A percentile compares a stretch with the other conserved stretches of the same genome.
Evolutionary conservation across 2,329 filamentous ascomycete genomes (phyloP).

Genomic region (Penicillium brevicompactum): DNA sequence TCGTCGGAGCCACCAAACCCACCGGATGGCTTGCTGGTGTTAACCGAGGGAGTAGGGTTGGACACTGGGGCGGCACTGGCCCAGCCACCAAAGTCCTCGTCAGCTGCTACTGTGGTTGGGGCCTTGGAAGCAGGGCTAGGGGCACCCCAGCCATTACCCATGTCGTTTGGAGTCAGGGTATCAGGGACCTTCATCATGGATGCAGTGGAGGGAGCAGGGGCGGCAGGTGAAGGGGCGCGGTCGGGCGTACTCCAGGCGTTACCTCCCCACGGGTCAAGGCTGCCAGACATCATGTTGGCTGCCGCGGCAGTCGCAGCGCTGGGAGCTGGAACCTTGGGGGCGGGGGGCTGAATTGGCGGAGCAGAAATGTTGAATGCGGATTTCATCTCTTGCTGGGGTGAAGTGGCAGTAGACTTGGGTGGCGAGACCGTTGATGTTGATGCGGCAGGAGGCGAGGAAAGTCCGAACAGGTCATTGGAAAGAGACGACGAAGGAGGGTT

Average conservation of each 20-base stretch:
- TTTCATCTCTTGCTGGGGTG: conserved; percentile 47
- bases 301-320: conserved; percentile 47
- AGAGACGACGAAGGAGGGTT: conserved; percentile 54
- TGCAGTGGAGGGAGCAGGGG: conserved; percentile 34
- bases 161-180: conserved; percentile 59
- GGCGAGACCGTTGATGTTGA: conserved; percentile 48
- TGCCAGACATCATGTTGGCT: conserved; percentile 39
- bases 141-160: conserved; percentile 66
- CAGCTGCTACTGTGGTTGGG: conserved; percentile 72
- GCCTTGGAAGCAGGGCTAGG: conserved; percentile 38
- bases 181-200: conserved; percentile 47
- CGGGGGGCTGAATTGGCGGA: conserved; percentile 46
- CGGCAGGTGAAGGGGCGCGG: conserved; percentile 52
- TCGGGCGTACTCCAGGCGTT: conserved; percentile 78
- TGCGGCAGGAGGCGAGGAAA: conserved; percentile 55
- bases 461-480: conserved; percentile 80
- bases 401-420: conserved; percentile 43
- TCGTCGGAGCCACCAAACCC: conserved; percentile 71
- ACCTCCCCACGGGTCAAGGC: conserved; percentile 78
- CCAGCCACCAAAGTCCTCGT: conserved; percentile 97
- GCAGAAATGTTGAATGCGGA: conserved; percentile 83
- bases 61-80: conserved; percentile 68
- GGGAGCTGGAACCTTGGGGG: conserved; percentile 46
- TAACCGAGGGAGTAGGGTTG: conserved; percentile 38
- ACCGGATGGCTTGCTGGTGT: conserved; percentile 58